These are phyloP conservation scores for Teratosphaeria epicoccoides DNA, from an alignment of 2,329 filamentous ascomycete species.

Conservation along the genomic window DNA sequence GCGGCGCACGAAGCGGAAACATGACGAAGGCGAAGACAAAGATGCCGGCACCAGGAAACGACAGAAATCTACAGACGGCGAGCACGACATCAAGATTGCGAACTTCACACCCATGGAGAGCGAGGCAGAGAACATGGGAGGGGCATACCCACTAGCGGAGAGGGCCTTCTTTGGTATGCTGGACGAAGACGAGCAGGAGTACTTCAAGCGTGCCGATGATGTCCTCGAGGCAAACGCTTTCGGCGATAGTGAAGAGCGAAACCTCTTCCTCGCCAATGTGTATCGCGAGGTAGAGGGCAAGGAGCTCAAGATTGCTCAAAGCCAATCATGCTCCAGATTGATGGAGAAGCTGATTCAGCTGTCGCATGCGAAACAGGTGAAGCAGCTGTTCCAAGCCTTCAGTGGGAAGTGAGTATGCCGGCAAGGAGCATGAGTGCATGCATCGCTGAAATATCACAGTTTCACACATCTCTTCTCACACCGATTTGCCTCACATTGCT, in stretches of 20 bases:
- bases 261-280: constrained; percentile 59
- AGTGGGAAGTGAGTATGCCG: constrained; percentile 51
- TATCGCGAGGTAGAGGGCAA: constrained; percentile 81
- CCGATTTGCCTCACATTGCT: constrained; percentile 94
- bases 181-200: constrained; percentile 86
- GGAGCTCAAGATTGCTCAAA: constrained; percentile 90
- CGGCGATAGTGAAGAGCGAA: constrained; percentile 52
- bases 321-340: constrained; percentile 85
- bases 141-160: constrained; percentile 36
- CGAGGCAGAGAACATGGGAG: constrained; percentile 17
- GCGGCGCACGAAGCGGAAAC: constrained; percentile 43
- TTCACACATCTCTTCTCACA: constrained; percentile 87
- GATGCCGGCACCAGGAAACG: constrained; percentile 29
- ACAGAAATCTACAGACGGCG: constrained; percentile 26
- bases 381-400: constrained; percentile 76
- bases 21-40: constrained; percentile 18
- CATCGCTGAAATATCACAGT: constrained; percentile 24
- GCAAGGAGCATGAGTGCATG: background rate
- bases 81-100: background rate
- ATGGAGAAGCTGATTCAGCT: constrained; percentile 85
- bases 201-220: constrained; percentile 83
- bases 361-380: constrained; percentile 69
- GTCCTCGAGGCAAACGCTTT: constrained; percentile 87
- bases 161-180: constrained; percentile 87
- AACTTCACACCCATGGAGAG: constrained; percentile 11